These are phyloP conservation scores for Leccinum rimulosum DNA, from an alignment of 768 basidiomycete species.

Conservation along the genomic window DNA sequence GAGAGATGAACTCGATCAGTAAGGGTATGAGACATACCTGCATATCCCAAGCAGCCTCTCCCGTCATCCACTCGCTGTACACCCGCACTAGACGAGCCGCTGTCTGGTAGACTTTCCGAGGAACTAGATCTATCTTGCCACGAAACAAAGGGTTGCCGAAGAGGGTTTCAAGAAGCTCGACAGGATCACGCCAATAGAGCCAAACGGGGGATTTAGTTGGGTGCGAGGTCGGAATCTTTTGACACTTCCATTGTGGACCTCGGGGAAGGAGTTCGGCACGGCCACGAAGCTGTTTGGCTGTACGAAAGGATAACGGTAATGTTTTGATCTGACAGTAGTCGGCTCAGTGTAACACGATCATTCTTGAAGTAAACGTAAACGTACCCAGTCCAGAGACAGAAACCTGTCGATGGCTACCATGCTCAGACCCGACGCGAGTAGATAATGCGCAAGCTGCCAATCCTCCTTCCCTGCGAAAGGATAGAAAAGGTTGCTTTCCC, in stretches of 20 bases:
- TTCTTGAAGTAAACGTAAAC: neutral
- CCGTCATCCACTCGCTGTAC: neutral
- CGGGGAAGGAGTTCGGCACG: neutral
- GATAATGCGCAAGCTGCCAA: neutral
- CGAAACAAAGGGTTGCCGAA: neutral
- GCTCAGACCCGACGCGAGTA: neutral
- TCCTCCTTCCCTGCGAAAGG: neutral
- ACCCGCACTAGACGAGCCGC: neutral
- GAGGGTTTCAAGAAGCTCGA: neutral
- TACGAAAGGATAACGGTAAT: neutral
- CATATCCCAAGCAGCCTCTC: neutral
- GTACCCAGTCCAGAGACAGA: neutral
- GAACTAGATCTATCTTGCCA: neutral
- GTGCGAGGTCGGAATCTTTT: neutral
- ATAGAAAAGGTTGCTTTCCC: neutral
- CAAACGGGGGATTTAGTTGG: neutral
- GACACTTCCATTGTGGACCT: neutral
- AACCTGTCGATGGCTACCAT: neutral
- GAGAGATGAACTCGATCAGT: too few relatives aligned
- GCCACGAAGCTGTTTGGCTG: neutral
- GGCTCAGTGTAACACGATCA: too few relatives aligned
- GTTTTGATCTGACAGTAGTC: neutral
- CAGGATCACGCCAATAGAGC: neutral
- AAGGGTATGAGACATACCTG: neutral
- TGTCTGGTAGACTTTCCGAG: neutral